Evolutionary conservation across 352 stramenopile genomes (phyloP).

Genomic region (Phytopythium sindhum): DNA sequence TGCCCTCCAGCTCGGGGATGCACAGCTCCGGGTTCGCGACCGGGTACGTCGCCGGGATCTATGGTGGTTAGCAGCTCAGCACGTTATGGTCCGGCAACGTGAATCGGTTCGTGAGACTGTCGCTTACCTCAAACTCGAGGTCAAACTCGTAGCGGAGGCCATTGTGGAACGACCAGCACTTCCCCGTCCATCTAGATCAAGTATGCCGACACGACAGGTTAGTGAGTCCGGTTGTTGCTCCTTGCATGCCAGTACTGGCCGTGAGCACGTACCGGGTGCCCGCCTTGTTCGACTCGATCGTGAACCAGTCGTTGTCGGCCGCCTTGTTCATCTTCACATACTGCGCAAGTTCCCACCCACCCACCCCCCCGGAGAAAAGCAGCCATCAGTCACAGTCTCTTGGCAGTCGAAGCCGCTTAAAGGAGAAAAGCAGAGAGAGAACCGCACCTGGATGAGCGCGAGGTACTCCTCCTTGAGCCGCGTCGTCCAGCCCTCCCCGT

Average conservation of each 20-base stretch:
- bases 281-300: constrained; percentile 81
- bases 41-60: constrained; percentile 80
- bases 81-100: background rate
- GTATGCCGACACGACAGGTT: background rate
- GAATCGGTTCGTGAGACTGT: background rate
- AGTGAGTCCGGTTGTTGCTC: background rate
- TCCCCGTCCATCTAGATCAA: constrained; percentile 54
- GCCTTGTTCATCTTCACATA: constrained; percentile 91
- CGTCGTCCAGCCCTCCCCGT: constrained; percentile 77
- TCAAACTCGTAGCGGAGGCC: constrained; percentile 86
- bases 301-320: constrained; percentile 89
- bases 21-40: constrained; percentile 82
- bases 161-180: constrained; percentile 89
- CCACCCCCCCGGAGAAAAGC: background rate
- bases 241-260: background rate
- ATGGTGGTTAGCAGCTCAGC: background rate
- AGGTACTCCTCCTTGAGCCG: constrained; percentile 88
- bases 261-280: constrained; percentile 44
- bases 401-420: no score
- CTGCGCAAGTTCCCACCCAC: constrained; percentile 13
- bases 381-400: background rate
- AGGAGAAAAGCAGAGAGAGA: background rate
- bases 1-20: constrained; percentile 85
- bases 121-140: constrained; percentile 68
- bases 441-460: constrained; percentile 66